A percentile compares a stretch with the other conserved stretches of the same genome.
Evolutionary conservation across 495 filamentous ascomycete species (phyloP).

Genomic region (Tuber melanosporum): DNA sequence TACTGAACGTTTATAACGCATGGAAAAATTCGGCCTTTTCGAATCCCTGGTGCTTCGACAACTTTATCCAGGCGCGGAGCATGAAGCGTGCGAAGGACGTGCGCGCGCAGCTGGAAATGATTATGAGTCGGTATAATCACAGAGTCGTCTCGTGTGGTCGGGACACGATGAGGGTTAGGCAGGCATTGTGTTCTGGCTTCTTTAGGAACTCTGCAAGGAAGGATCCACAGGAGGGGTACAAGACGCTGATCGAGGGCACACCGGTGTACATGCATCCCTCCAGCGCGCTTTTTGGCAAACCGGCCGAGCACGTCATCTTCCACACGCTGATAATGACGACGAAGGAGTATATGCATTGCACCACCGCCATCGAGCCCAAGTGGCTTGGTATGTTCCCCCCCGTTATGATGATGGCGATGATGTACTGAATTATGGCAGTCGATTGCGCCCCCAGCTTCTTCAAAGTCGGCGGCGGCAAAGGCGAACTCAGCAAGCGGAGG

Average conservation of each 20-base stretch:
- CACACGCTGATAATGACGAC: slow-evolving; percentile 82
- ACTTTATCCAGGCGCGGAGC: slow-evolving; percentile 87
- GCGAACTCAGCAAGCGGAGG: slow-evolving; percentile 81
- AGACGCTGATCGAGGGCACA: slow-evolving; percentile 90
- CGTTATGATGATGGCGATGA: background rate
- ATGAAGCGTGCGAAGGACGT: slow-evolving; percentile 90
- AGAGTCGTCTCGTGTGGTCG: slow-evolving; percentile 73
- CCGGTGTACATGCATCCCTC: slow-evolving; percentile 90
- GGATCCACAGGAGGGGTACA: slow-evolving; percentile 93
- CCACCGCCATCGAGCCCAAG: slow-evolving; percentile 87
- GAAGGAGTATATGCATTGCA: slow-evolving; percentile 96
- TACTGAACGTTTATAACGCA: slow-evolving; percentile 91
- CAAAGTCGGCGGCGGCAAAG: slow-evolving; percentile 80
- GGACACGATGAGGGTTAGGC: slow-evolving; percentile 79
- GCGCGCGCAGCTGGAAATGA: slow-evolving; percentile 80
- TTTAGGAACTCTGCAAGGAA: slow-evolving; percentile 94
- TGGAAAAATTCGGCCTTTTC: slow-evolving; percentile 80
- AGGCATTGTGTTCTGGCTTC: slow-evolving; percentile 86
- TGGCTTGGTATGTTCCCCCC: slow-evolving; percentile 50
- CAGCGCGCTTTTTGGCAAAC: slow-evolving; percentile 88
- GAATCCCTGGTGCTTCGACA: slow-evolving; percentile 92
- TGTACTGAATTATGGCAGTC: slow-evolving; percentile 46
- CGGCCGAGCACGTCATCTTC: slow-evolving; percentile 92
- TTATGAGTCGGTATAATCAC: slow-evolving; percentile 84
- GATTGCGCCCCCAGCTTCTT: slow-evolving; percentile 97